Base-by-base conservation (phyloP, 768 basidiomycete species). In the Tephrocybe sp. region DNA sequence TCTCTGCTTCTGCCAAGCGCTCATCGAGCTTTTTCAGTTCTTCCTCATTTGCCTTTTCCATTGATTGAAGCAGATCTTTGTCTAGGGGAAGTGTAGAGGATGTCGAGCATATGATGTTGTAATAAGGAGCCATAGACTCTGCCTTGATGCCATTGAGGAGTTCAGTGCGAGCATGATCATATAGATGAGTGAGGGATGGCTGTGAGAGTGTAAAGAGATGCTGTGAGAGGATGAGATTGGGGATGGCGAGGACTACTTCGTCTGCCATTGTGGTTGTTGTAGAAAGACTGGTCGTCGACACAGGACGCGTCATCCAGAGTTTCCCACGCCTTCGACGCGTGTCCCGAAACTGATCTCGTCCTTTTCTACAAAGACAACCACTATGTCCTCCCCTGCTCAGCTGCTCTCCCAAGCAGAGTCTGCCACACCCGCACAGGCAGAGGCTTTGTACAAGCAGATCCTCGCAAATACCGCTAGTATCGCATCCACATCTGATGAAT, bases 61-160 rank as follows among this genome's bases (percentile, higher is more conserved):
- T 75, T 9, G 72, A 66, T 9, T 72, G 71, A 12, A 89, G 72
- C 6, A 92, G 64, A 0, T 68, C 58, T 4, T 74, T 62, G 58
- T 88, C 83, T 2, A 79, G 62, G 0, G 79, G 69, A 0, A 87
- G 63, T 0, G 67, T 55, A 2, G 77, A 65, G 5, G 77, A 71
- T 0, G 81, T 65, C 9, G 82, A 71, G 2, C 80, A 79, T 47
- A 89, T 74, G 11, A 72, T 68, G 51, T 71, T 76, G 70, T 83
- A 90, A 68, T 91, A 96, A 0, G 94, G 89, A 1, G 83, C 84
- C 94, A 96, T 97, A 60, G 93, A 82, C 71, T 97, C 92, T 2
- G 80, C 77, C 57, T 86, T 78, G 64, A 98, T 84, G 23, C 84
- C 89, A 23, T 82, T 80, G 52, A 93, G 69, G 36, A 97, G 72